Evolutionary conservation across 345 rosid genomes (phyloP).

Genomic region (Mangifera indica): DNA sequence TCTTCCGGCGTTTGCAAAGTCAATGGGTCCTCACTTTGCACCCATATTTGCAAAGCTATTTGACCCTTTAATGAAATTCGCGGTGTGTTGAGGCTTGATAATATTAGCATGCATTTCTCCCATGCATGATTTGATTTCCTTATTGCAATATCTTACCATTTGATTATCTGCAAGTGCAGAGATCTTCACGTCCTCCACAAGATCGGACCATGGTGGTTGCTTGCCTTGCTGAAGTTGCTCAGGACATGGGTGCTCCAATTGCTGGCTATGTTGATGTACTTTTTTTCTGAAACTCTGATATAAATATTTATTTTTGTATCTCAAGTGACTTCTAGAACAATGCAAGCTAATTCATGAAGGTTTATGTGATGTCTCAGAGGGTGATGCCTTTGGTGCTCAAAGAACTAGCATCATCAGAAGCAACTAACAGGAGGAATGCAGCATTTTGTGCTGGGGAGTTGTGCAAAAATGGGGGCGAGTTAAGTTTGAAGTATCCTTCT

Average conservation of each 20-base stretch:
- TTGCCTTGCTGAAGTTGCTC: slow-evolving; percentile 98
- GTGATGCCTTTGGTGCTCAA: slow-evolving; percentile 89
- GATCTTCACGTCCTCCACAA: slow-evolving; percentile 75
- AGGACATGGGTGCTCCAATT: slow-evolving; percentile 95
- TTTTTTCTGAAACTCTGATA: slow-evolving; percentile 16
- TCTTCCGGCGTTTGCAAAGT: slow-evolving; percentile 96
- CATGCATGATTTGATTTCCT: slow-evolving; percentile 1
- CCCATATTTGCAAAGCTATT: slow-evolving; percentile 78
- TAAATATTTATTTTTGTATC: not conserved
- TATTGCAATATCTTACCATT: slow-evolving; percentile 30
- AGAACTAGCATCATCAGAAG: slow-evolving; percentile 74
- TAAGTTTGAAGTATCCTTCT: slow-evolving; percentile 80
- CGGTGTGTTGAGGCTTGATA: slow-evolving; percentile 49
- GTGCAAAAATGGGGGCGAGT: slow-evolving; percentile 92
- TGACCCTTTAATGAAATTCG: slow-evolving; percentile 93
- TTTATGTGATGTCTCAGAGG: slow-evolving; percentile 54
- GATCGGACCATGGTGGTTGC: slow-evolving; percentile 99
- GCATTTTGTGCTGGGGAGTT: slow-evolving; percentile 98
- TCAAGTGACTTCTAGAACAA: slow-evolving; percentile 5
- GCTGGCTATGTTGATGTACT: slow-evolving; percentile 84
- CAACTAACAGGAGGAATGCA: slow-evolving; percentile 97
- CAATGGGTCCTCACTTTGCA: slow-evolving; percentile 91
- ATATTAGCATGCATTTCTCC: slow-evolving; percentile 10
- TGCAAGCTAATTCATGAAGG: slow-evolving; percentile 24
- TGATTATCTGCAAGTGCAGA: slow-evolving; percentile 48